These are phyloP conservation scores for Artemisia argyi DNA, from an alignment of 129 eudicot species.

Conservation along the genomic window DNA sequence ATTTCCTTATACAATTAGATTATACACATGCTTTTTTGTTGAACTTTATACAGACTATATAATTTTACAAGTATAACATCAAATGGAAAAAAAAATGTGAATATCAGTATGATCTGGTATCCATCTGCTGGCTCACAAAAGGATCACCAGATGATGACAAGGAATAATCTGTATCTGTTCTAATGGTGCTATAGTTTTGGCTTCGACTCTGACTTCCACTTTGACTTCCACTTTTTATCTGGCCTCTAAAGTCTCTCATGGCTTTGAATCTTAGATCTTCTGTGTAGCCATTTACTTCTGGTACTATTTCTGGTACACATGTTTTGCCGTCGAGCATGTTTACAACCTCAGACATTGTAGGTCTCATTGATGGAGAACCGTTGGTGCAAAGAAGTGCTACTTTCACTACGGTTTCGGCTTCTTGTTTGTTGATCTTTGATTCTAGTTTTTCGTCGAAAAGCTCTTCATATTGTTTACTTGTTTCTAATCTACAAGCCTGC, in stretches of 20 bases:
- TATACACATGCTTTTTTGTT: no score
- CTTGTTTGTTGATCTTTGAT: slow-evolving; percentile 46
- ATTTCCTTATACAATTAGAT: no score
- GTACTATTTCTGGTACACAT: slow-evolving; percentile 50
- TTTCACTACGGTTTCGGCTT: slow-evolving; percentile 57
- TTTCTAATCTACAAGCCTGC: slow-evolving; percentile 75
- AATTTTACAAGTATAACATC: background rate
- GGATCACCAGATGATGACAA: slow-evolving; percentile 34
- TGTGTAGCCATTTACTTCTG: slow-evolving; percentile 39
- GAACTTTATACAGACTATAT: background rate
- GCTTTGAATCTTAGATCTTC: slow-evolving; percentile 73
- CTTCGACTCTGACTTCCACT: slow-evolving; percentile 34
- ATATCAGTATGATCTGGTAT: slow-evolving; percentile 24
- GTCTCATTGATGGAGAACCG: slow-evolving; percentile 65
- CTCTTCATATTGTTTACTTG: slow-evolving; percentile 47
- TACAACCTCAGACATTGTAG: slow-evolving; percentile 76
- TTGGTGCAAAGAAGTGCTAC: slow-evolving; percentile 69
- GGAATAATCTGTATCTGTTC: slow-evolving; percentile 30
- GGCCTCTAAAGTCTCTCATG: slow-evolving; percentile 63
- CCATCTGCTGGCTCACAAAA: slow-evolving; percentile 33
- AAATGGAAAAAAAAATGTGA: background rate
- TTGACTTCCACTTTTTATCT: slow-evolving; percentile 24
- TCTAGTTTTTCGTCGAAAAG: slow-evolving; percentile 59
- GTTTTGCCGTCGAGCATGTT: slow-evolving; percentile 69
- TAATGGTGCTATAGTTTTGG: slow-evolving; percentile 14